These are phyloP conservation scores for Colletotrichum musae DNA, from an alignment of 2,329 filamentous ascomycete species.

Conservation along the genomic window DNA sequence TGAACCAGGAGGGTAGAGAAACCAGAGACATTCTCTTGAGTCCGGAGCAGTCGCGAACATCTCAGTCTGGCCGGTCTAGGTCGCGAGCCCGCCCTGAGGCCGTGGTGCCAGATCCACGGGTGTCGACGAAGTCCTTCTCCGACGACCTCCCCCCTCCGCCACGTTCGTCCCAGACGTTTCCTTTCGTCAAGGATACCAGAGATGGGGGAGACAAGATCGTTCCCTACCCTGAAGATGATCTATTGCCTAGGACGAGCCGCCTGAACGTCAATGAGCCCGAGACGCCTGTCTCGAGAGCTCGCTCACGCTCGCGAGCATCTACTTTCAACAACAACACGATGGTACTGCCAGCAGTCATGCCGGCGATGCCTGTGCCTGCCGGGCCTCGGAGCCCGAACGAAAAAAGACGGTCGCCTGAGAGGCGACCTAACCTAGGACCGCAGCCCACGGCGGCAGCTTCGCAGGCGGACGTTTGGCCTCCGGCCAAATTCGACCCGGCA, in stretches of 20 bases:
- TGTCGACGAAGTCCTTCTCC: conserved; percentile 35
- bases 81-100: conserved; percentile 50
- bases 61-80: conserved; percentile 46
- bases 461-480: conserved; percentile 57
- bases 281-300: conserved; percentile 23
- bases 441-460: conserved; percentile 13
- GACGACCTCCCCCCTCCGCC: conserved; percentile 41
- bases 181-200: conserved; percentile 37
- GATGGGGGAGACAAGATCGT: conserved; percentile 43
- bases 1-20: conserved; percentile 53
- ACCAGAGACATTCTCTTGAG: conserved; percentile 42
- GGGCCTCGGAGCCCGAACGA: conserved; percentile 43
- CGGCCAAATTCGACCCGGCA: conserved; percentile 60
- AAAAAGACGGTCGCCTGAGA: conserved; percentile 44
- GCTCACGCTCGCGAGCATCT: conserved; percentile 46
- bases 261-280: conserved; percentile 34
- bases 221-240: conserved; percentile 47
- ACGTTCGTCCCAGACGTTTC: conserved; percentile 51
- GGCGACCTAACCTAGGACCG: not conserved
- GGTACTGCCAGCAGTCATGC: conserved; percentile 42
- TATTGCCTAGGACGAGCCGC: conserved; percentile 46
- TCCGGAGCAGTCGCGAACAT: conserved; percentile 43
- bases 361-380: conserved; percentile 43
- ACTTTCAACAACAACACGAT: conserved; percentile 44
- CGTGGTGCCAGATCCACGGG: conserved; percentile 50